Conservation (phyloP, 2,329 filamentous ascomycete species). For the Thelonectria rubi region DNA sequence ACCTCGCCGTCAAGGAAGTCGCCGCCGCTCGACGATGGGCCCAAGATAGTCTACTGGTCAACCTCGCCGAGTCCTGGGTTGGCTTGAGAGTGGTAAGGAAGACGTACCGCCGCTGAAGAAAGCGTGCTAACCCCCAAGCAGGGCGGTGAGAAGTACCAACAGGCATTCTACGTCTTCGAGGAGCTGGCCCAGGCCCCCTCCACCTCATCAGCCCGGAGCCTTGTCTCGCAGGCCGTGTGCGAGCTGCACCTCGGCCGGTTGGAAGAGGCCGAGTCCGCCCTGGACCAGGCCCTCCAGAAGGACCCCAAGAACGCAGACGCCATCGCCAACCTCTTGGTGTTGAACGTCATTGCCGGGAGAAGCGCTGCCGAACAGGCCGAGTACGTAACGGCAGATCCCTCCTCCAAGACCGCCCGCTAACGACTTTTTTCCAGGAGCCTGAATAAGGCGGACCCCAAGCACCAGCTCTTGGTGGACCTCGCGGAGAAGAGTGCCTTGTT, state of each 20-base stretch:
- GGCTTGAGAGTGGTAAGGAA: constrained; percentile 78
- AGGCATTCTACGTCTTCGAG: constrained; percentile 97
- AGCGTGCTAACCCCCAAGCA: constrained; percentile 53
- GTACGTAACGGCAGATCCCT: constrained; percentile 57
- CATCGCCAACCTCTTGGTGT: constrained; percentile 83
- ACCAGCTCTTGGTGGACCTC: constrained; percentile 77
- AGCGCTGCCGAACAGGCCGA: constrained; percentile 68
- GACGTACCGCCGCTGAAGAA: background rate
- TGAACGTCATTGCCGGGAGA: constrained; percentile 81
- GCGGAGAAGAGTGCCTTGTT: constrained; percentile 89
- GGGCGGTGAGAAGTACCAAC: constrained; percentile 96
- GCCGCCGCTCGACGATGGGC: constrained; percentile 89
- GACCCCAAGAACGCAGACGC: constrained; percentile 76
- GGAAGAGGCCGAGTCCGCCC: constrained; percentile 87
- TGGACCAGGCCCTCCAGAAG: constrained; percentile 81
- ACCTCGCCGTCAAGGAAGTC: constrained; percentile 91
- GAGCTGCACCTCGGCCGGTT: constrained; percentile 89
- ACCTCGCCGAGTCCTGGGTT: constrained; percentile 95
- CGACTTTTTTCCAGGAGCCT: constrained; percentile 56
- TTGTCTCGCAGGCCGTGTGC: constrained; percentile 88
- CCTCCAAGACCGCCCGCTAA: constrained; percentile 36
- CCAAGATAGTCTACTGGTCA: constrained; percentile 92
- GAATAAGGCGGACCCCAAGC: constrained; percentile 68
- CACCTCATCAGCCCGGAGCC: constrained; percentile 76
- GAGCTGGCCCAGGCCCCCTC: constrained; percentile 90